Conservation (phyloP, 208 protist genomes). For the Naegleria gruberi region DNA sequence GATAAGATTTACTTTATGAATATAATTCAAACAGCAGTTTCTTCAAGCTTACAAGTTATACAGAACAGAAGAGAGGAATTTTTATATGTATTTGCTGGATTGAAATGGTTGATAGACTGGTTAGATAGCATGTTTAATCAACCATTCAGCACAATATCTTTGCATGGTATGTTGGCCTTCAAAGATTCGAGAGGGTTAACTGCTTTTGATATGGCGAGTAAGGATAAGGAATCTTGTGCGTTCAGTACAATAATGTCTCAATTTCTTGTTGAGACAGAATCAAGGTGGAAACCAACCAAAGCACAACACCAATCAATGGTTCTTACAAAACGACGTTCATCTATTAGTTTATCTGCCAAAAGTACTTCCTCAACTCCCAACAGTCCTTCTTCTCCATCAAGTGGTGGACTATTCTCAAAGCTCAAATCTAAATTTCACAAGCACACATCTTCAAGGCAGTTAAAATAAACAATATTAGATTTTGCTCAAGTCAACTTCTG, state of each 20-base stretch:
- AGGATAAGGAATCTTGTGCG: background rate
- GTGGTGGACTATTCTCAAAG: background rate
- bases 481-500: no score
- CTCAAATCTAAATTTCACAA: background rate
- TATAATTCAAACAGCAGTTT: background rate
- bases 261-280: background rate
- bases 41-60: background rate
- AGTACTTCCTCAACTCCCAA: background rate
- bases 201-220: background rate
- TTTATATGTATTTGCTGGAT: background rate
- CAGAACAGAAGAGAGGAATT: background rate
- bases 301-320: background rate
- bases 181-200: background rate
- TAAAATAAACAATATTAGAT: background rate
- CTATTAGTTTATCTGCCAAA: background rate
- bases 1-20: background rate
- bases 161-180: background rate
- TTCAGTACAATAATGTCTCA: background rate
- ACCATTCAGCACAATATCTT: background rate
- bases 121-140: background rate
- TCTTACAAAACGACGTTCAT: background rate
- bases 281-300: background rate
- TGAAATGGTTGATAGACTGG: background rate
- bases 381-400: background rate
- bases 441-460: background rate